Evolutionary conservation across 345 rosid genomes (phyloP).

Genomic region (Litchi chinensis): DNA sequence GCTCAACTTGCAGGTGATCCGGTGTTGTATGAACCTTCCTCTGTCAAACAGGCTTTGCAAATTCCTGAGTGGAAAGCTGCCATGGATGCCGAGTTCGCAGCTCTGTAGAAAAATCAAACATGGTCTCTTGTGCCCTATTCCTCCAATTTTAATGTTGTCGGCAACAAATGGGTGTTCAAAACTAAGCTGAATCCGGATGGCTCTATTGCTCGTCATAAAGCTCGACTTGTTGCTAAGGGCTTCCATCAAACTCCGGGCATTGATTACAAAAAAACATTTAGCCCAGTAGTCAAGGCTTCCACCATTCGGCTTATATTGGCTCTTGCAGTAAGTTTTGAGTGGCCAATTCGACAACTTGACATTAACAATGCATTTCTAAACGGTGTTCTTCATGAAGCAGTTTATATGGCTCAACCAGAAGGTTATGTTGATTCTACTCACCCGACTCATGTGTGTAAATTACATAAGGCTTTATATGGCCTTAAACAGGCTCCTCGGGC

Average conservation of each 20-base stretch:
- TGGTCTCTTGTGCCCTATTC: not conserved
- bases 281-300: no score
- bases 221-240: no score
- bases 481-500: no score
- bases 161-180: not conserved
- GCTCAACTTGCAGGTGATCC: not conserved
- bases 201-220: no score
- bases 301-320: no score
- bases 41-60: not conserved
- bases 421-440: no score
- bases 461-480: no score
- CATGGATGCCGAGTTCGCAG: not conserved
- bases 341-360: not conserved
- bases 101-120: not conserved
- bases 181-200: not conserved
- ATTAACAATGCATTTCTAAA: not conserved
- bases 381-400: not conserved
- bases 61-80: not conserved
- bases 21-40: not conserved
- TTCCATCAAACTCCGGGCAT: no score
- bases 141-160: not conserved
- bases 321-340: not conserved
- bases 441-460: no score
- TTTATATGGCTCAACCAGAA: not conserved
- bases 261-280: no score